Base-by-base conservation (phyloP, 805 yeast species). In the Alloascoidea hylecoeti region DNA sequence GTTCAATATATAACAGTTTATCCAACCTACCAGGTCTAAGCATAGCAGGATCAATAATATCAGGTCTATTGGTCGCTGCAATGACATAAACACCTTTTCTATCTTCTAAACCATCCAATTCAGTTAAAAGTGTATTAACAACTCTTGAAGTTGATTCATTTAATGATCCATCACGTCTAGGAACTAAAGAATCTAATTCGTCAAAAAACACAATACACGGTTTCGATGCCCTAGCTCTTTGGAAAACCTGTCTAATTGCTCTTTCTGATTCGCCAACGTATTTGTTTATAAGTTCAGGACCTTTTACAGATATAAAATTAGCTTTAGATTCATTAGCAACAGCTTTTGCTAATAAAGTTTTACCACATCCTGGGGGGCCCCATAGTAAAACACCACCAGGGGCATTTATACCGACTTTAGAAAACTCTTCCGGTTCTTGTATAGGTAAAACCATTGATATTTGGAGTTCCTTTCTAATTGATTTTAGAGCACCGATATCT, bases 361-460 rank as follows among this genome's bases (percentile, higher is more conserved):
- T 92, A 68, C 98, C 98, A 62, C 97, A 92, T 28, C 98, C 98
- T 2, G 98, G 98, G 1, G 98, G 98, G 0, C 98, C 98, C 98
- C 98, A 92, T 66, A 92, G 70, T 17, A 92, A 61, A 1, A 92
- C 98, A 41, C 98, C 98, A 0, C 95, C 86, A 2, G 97, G 97
- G 0, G 96, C 96, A 39, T 85, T 75, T 34, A 92, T 88, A 56
- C 98, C 98, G 6, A 88, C 96, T 42, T 77, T 75, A 44, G 75
- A 77, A 52, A 82, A 92, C 15, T 89, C 60, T 44, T 89, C 96
- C 1, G 98, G 98, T 45, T 83, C 72, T 50, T 79, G 78, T 47
- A 92, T 88, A 1, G 98, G 98, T 55, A 89, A 96, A 1, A 92
- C 98, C 45, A 92, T 85, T 12, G 97, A 95, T 92, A 86, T 85